Evolutionary conservation across 768 basidiomycete species (phyloP).

Genomic region (Lactarius deliciosus): DNA sequence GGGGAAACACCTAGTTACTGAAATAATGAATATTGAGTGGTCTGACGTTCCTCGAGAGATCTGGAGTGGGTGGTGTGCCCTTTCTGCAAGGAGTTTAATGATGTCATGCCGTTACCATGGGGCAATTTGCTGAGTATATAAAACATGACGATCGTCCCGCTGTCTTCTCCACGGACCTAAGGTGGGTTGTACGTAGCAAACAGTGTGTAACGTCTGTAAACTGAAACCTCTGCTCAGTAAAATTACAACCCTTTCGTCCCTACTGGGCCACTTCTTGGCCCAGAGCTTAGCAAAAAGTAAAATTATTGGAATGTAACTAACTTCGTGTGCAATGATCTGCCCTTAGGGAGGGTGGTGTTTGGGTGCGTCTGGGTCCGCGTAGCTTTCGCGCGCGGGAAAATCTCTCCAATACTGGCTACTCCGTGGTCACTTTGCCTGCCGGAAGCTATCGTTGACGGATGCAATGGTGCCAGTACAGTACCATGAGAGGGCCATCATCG

Average conservation of each 20-base stretch:
- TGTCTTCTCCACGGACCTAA: neutral
- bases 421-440: too few relatives aligned
- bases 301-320: too few relatives aligned
- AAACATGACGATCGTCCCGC: neutral
- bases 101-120: neutral
- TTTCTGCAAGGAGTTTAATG: neutral
- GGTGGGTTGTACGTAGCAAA: neutral
- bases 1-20: neutral
- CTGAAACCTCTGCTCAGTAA: too few relatives aligned
- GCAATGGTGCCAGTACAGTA: neutral
- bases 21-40: neutral
- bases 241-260: too few relatives aligned
- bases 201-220: neutral
- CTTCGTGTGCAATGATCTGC: too few relatives aligned
- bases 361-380: too few relatives aligned
- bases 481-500: neutral
- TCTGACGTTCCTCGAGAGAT: neutral
- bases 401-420: neutral
- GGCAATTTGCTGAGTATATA: neutral
- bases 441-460: neutral
- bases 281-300: too few relatives aligned
- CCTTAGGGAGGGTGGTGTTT: too few relatives aligned
- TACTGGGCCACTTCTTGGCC: too few relatives aligned
- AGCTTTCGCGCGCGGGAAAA: too few relatives aligned
- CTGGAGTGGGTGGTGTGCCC: neutral